These are phyloP conservation scores for Penicillium olsonii DNA, from an alignment of 2,329 filamentous ascomycete species.

Conservation along the genomic window DNA sequence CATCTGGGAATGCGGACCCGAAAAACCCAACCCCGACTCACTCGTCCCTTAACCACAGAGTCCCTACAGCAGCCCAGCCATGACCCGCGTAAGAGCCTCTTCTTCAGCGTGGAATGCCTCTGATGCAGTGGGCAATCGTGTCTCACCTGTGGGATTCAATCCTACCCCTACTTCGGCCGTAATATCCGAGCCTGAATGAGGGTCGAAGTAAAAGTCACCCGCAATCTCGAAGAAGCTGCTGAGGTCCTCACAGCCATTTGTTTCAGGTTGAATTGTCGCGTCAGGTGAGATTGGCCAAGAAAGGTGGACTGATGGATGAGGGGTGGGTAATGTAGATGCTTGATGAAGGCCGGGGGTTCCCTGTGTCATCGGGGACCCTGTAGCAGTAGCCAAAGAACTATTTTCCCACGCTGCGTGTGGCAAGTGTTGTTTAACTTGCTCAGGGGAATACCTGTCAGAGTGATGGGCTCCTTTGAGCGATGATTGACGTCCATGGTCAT, in stretches of 20 bases:
- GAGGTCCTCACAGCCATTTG: slow-evolving; percentile 50
- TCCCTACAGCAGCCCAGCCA: slow-evolving; percentile 34
- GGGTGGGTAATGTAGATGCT: slow-evolving; percentile 11
- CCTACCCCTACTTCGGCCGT: slow-evolving; percentile 8
- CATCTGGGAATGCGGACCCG: background rate
- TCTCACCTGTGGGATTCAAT: slow-evolving; percentile 8
- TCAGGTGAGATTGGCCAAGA: slow-evolving; percentile 23
- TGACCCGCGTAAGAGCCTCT: slow-evolving; percentile 37
- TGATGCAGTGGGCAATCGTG: slow-evolving; percentile 13
- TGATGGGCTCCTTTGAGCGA: background rate
- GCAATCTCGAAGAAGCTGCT: slow-evolving; percentile 64
- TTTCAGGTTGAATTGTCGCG: slow-evolving; percentile 8
- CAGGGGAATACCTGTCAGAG: background rate
- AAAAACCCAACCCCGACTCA: no score
- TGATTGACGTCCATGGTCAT: background rate
- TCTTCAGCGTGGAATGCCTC: slow-evolving; percentile 38
- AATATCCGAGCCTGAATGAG: slow-evolving; percentile 10
- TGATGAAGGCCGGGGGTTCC: slow-evolving; percentile 7
- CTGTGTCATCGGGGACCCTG: slow-evolving; percentile 4
- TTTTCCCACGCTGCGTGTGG: background rate
- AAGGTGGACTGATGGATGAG: slow-evolving; percentile 14
- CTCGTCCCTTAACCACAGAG: no score
- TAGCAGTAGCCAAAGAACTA: background rate
- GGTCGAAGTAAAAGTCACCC: slow-evolving; percentile 46
- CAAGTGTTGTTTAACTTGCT: background rate